Percentiles rank a stretch among this genome's conserved stretches.
phyloP scores from a whole-genome alignment of 1,284 basidiomycete genomes.

The Leccinum fuscescens region DNA sequence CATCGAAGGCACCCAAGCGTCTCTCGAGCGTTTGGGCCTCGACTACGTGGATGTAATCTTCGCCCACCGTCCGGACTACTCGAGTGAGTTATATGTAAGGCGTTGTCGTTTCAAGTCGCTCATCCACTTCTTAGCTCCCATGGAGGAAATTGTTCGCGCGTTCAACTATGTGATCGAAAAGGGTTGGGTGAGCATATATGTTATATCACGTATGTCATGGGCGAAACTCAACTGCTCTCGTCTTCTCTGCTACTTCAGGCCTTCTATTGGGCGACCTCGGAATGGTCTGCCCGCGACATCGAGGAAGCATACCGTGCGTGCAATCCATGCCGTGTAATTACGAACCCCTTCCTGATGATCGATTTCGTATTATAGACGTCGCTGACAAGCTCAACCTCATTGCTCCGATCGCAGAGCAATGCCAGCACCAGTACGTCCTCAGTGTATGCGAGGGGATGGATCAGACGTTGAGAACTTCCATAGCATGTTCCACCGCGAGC shows the following conservation, averaged over 20 bases:
- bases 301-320: conserved; percentile 48
- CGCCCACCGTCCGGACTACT: conserved; percentile 54
- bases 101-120: background rate
- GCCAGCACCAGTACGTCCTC: conserved; percentile 44
- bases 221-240: background rate
- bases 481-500: conserved; percentile 48
- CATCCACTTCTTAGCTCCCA: conserved; percentile 27
- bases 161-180: conserved; percentile 45
- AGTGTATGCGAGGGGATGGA: background rate
- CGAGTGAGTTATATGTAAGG: conserved; percentile 32
- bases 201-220: background rate
- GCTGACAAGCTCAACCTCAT: conserved; percentile 57
- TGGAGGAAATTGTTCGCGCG: conserved; percentile 50
- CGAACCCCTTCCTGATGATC: background rate
- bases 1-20: conserved; percentile 63
- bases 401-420: conserved; percentile 61
- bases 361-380: conserved; percentile 35
- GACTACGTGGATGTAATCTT: conserved; percentile 68
- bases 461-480: background rate
- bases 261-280: conserved; percentile 55
- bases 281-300: conserved; percentile 58
- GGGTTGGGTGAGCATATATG: conserved; percentile 33
- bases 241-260: conserved; percentile 26
- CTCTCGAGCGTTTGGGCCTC: conserved; percentile 59
- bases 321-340: background rate